Evolutionary conservation across 192 early-diverging fungal species (phyloP), one percentile per base, ranked within the genome.

Genomic region (Coemansia sp.): DNA sequence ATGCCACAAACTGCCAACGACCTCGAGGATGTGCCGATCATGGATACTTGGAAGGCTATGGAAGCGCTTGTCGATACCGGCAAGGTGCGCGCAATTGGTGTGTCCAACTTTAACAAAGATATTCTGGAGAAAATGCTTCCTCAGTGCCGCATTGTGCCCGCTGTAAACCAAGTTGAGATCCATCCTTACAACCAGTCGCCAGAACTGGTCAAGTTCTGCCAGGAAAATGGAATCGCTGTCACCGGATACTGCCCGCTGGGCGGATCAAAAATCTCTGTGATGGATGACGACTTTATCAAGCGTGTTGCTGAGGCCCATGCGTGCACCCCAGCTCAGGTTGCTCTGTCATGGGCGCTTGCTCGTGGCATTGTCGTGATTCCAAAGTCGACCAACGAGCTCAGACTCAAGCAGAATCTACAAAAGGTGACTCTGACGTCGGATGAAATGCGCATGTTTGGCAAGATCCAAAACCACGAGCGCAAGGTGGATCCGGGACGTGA

Each of bases 211-310:
- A 88, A 90, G 32, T 95, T 85, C 82, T 91, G 90, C 79, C 69
- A 85, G 55, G 51, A 79, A 35, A 84, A 94, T 67, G 85, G 85
- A 28, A 95, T 98, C 51, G 84, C 83, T 12, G 61, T 94, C 20
- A 90, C 92, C 15, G 95, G 90, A 3, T 96, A 95, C 86, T 91
- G 89, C 53, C 94, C 96, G 34, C 82, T 96, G 17, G 95, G 95
- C 20, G 78, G 75, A 52, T 48, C 41, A n/a, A 48, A 41, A 28
- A 67, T 79, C 37, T 65, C 63, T 28, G 74, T 86, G 17, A 76
- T 76, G 67, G 64, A 81, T 17, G 79, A 87, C 62, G 54, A 75
- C n/a, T 68, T 79, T 22, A 78, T 95, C 67, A 65, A 75, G 66
- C 76, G 88, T 56, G 86, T 96, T 65, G 93, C 93, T 14, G 81